Percentiles rank a stretch among this genome's conserved stretches.
phyloP scores from a whole-genome alignment of 106 monocot species.

The Dactylorhiza incarnata region DNA sequence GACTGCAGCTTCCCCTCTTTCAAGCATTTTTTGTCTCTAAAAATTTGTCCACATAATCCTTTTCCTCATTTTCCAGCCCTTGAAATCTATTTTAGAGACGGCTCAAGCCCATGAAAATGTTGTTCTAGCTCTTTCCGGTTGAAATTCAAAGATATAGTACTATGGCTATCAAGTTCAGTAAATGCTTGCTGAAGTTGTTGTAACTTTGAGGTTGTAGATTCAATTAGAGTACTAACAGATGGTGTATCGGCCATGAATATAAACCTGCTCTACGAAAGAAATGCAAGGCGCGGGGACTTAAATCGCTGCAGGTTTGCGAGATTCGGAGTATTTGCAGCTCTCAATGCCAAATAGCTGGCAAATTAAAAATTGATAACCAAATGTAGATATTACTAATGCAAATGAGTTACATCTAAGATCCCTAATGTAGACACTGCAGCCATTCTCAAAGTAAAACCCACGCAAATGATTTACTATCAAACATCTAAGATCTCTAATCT shows the following conservation, averaged over 20 bases:
- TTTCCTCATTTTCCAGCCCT: constrained; percentile 71
- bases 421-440: no score
- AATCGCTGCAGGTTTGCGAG: no score
- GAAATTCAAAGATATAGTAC: constrained; percentile 43
- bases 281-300: no score
- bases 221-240: constrained; percentile 51
- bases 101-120: constrained; percentile 81
- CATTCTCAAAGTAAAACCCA: no score
- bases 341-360: no score
- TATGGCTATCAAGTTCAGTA: constrained; percentile 62
- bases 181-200: constrained; percentile 75
- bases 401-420: no score
- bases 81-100: constrained; percentile 59
- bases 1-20: constrained; percentile 57
- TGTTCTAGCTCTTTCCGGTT: constrained; percentile 76
- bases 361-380: no score
- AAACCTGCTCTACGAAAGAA: no score
- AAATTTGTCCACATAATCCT: constrained; percentile 42
- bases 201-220: constrained; percentile 73
- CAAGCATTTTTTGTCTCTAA: constrained; percentile 45
- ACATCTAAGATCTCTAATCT: no score
- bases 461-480: no score
- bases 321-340: no score
- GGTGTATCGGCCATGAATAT: constrained; percentile 55
- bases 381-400: no score